Evolutionary conservation across 768 basidiomycete genomes (phyloP).

Genomic region (Clavulina sp.): DNA sequence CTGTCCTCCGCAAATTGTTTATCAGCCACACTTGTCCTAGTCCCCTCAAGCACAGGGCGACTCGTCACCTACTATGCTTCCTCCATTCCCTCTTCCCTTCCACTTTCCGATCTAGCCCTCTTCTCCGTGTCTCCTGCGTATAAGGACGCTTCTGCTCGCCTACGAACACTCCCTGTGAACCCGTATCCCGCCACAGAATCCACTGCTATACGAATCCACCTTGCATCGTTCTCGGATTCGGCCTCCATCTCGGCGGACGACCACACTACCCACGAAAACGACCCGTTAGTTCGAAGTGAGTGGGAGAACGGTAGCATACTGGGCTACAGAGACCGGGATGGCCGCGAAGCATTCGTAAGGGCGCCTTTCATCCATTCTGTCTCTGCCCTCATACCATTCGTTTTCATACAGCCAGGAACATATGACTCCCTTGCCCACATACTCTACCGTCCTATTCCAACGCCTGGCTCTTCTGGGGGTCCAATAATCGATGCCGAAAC

Average conservation of each 20-base stretch:
- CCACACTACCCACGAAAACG: background rate
- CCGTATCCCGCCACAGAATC: constrained; percentile 38
- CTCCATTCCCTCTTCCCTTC: constrained; percentile 36
- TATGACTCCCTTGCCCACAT: constrained; percentile 45
- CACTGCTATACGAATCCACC: constrained; percentile 33
- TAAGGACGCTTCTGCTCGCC: constrained; percentile 10
- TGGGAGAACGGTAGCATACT: constrained; percentile 35
- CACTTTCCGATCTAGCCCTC: constrained; percentile 38
- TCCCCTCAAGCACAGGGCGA: too few species aligned
- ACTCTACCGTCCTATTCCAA: constrained; percentile 35
- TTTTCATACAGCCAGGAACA: constrained; percentile 37
- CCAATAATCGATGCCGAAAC: constrained; percentile 44
- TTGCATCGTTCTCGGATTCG: constrained; percentile 19
- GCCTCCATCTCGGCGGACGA: background rate
- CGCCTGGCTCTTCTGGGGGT: constrained; percentile 50
- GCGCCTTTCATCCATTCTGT: background rate
- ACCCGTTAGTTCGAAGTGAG: constrained; percentile 24
- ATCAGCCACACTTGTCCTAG: constrained; percentile 21
- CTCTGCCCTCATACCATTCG: background rate
- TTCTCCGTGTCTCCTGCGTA: too few species aligned
- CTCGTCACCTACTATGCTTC: constrained; percentile 24
- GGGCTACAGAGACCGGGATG: constrained; percentile 43
- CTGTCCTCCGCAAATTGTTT: constrained; percentile 18
- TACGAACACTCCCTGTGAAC: constrained; percentile 37
- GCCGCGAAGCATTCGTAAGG: constrained; percentile 34